Evolutionary conservation across 148 eudicot genomes (phyloP).

Genomic region (Persicaria tinctoria): DNA sequence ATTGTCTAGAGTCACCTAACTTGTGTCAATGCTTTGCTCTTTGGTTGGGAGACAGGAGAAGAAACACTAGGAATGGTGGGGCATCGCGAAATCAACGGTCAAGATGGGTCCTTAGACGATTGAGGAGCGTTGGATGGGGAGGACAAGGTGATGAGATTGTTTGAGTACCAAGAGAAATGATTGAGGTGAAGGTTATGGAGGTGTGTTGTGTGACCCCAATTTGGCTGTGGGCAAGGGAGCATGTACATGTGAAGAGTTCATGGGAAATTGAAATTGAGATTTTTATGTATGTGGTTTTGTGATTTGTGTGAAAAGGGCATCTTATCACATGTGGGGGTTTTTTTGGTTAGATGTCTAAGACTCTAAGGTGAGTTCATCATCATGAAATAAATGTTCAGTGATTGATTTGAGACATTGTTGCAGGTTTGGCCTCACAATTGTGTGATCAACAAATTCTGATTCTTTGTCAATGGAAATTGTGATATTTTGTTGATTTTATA

Average conservation of each 20-base stretch:
- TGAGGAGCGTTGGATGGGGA: neutral
- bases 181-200: neutral
- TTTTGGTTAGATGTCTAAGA: neutral
- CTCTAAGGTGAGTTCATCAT: neutral
- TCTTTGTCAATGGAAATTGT: too few relatives aligned
- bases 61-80: neutral
- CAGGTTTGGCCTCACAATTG: too few relatives aligned
- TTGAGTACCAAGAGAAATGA: neutral
- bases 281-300: neutral
- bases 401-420: neutral
- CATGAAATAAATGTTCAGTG: neutral
- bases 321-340: neutral
- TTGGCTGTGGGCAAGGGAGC: constrained; percentile 2
- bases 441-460: too few relatives aligned
- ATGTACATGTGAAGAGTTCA: constrained; percentile 1
- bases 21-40: neutral
- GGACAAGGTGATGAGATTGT: neutral
- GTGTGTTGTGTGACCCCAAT: neutral
- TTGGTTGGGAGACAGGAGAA: neutral
- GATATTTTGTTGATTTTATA: too few relatives aligned
- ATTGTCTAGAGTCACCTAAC: neutral
- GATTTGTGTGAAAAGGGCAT: neutral
- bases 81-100: neutral
- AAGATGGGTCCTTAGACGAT: neutral
- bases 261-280: neutral